Conservation (phyloP, 2,329 filamentous ascomycete genomes). For the Diplodia intermedia region DNA sequence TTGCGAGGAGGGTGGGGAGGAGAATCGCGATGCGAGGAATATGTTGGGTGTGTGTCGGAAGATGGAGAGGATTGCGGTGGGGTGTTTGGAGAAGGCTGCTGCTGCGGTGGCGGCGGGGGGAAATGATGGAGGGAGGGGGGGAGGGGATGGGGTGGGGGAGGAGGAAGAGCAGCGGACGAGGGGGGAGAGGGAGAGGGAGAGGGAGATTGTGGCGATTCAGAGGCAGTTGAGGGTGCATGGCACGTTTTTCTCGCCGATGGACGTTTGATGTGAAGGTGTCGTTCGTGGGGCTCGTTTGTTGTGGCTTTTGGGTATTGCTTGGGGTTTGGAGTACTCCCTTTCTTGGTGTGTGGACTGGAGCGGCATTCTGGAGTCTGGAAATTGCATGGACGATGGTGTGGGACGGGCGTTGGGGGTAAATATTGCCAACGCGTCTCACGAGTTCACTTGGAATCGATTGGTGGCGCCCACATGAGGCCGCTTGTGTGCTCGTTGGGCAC, state of each 20-base stretch:
- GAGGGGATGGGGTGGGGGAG: background rate
- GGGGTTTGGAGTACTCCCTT: too few species aligned
- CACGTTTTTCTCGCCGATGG: background rate
- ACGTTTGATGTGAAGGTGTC: background rate
- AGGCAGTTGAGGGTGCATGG: background rate
- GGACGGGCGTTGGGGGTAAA: too few species aligned
- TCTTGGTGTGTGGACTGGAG: too few species aligned
- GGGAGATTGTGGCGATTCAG: background rate
- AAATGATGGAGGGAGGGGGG: background rate
- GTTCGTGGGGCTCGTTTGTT: too few species aligned
- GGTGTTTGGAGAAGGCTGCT: background rate
- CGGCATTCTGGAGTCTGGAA: too few species aligned
- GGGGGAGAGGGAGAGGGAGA: too few species aligned
- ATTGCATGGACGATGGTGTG: too few species aligned
- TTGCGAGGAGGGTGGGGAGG: slow-evolving; percentile 8
- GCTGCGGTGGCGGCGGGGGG: background rate
- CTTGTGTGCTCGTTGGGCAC: too few species aligned
- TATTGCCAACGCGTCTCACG: too few species aligned
- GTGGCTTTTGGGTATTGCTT: too few species aligned
- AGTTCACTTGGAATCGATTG: too few species aligned
- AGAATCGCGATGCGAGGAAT: background rate
- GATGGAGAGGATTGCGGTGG: slow-evolving; percentile 3
- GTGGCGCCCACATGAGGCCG: too few species aligned
- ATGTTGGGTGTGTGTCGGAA: slow-evolving; percentile 1
- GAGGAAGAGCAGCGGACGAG: background rate